Conservation (phyloP, 225 moss, liverwort and hornwort genomes). For the Bryoerythrophyllum caledonicum region DNA sequence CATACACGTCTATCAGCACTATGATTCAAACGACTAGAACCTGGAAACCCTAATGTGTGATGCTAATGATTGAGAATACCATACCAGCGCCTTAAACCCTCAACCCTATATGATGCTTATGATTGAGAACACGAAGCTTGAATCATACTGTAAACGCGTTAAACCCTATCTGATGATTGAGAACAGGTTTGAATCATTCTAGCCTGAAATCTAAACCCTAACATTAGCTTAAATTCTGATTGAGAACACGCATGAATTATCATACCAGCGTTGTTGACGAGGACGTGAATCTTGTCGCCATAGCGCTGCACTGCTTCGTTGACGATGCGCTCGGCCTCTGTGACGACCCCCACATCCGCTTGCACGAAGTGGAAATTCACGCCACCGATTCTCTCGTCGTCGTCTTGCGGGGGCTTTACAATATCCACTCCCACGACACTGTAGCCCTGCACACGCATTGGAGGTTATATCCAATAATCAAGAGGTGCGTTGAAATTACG, state of each 20-base stretch:
- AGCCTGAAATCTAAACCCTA: background rate
- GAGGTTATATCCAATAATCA: no score
- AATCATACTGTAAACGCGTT: no score
- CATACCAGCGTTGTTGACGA: slow-evolving; percentile 63
- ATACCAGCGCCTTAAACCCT: no score
- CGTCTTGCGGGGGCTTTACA: slow-evolving; percentile 24
- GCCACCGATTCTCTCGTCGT: slow-evolving; percentile 26
- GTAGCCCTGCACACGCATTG: slow-evolving; percentile 49
- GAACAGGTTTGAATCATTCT: slow-evolving; percentile 24
- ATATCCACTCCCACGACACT: slow-evolving; percentile 63
- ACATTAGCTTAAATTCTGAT: background rate
- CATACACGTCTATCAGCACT: background rate
- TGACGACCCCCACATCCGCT: slow-evolving; percentile 44
- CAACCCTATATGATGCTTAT: background rate
- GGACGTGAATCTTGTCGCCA: slow-evolving; percentile 48
- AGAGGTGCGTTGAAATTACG: no score
- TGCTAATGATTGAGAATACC: no score
- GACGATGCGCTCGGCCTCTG: slow-evolving; percentile 46
- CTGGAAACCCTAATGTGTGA: no score
- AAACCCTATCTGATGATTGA: background rate
- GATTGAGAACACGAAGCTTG: background rate
- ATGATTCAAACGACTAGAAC: background rate
- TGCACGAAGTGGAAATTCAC: slow-evolving; percentile 52
- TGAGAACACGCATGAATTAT: background rate
- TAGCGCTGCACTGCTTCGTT: slow-evolving; percentile 38